These are phyloP conservation scores for Chlamydomonas reinhardtii DNA, from an alignment of 163 green algal genomes.

Conservation along the genomic window DNA sequence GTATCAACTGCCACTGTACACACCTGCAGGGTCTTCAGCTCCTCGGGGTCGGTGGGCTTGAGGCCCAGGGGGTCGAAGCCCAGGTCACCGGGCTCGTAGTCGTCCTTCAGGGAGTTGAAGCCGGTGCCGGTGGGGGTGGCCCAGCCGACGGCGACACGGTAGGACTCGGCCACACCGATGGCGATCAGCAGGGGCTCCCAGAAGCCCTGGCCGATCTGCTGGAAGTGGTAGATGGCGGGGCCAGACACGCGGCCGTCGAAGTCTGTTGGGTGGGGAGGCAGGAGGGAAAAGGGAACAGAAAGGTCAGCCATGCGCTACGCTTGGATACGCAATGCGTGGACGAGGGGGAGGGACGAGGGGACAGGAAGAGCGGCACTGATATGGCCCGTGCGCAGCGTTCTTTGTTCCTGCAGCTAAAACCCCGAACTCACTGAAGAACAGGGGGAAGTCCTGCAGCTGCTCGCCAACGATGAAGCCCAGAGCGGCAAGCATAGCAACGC, in stretches of 20 bases:
- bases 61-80: slow-evolving; percentile 86
- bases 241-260: slow-evolving; percentile 28
- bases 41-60: slow-evolving; percentile 65
- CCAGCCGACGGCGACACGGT: slow-evolving; percentile 81
- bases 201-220: slow-evolving; percentile 78
- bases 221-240: slow-evolving; percentile 84
- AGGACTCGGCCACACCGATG: slow-evolving; percentile 84
- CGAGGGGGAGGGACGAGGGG: too few species aligned
- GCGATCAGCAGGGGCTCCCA: slow-evolving; percentile 82
- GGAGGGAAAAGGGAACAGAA: too few species aligned
- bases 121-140: slow-evolving; percentile 68
- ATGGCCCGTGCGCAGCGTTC: too few species aligned
- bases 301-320: too few species aligned
- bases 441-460: slow-evolving; percentile 72
- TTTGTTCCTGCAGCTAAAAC: too few species aligned
- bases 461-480: slow-evolving; percentile 79
- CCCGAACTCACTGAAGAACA: slow-evolving; percentile 65
- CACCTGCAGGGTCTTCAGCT: slow-evolving; percentile 68
- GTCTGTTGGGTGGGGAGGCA: background rate
- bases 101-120: slow-evolving; percentile 77
- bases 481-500: slow-evolving; percentile 81
- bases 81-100: slow-evolving; percentile 81
- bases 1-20: too few species aligned
- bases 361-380: too few species aligned
- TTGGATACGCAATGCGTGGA: too few species aligned